Conservation (phyloP, 768 basidiomycete genomes). For the Suillus discolor region DNA sequence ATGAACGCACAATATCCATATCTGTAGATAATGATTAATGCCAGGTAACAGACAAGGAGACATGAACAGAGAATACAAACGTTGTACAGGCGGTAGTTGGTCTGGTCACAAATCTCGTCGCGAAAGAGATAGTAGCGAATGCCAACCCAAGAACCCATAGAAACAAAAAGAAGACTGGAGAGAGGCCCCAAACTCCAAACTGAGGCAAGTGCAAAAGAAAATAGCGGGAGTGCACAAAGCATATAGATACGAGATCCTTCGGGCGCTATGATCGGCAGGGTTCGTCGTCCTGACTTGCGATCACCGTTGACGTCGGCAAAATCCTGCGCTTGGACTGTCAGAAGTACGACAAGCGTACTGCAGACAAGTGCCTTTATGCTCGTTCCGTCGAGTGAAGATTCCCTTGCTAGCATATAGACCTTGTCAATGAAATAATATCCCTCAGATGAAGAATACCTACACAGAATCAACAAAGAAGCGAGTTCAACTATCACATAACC, state of each 20-base stretch:
- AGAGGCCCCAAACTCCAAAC: slow-evolving; percentile 20
- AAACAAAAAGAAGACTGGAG: slow-evolving; percentile 10
- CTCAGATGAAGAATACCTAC: slow-evolving; percentile 12
- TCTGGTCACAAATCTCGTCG: slow-evolving; percentile 13
- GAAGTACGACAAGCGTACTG: slow-evolving; percentile 33
- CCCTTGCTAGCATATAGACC: not conserved
- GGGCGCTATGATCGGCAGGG: slow-evolving; percentile 29
- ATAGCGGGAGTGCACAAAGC: slow-evolving; percentile 15
- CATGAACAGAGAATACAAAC: slow-evolving; percentile 5
- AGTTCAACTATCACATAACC: slow-evolving; percentile 37
- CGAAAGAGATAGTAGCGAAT: slow-evolving; percentile 19
- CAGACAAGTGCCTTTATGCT: slow-evolving; percentile 12
- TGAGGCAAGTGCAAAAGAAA: slow-evolving; percentile 13
- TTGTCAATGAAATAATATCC: not conserved
- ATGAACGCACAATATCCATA: not conserved
- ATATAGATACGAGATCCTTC: slow-evolving; percentile 21
- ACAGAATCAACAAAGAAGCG: slow-evolving; percentile 35
- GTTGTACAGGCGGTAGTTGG: slow-evolving; percentile 17
- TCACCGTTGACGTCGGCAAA: slow-evolving; percentile 37
- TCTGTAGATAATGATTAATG: not conserved
- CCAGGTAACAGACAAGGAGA: not conserved
- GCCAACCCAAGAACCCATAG: slow-evolving; percentile 18
- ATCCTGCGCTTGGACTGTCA: slow-evolving; percentile 41
- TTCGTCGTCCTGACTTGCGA: slow-evolving; percentile 28
- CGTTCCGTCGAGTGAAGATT: not conserved